Base-by-base conservation (phyloP, 2,329 filamentous ascomycete genomes). In the Sporothrix dimorphospora region DNA sequence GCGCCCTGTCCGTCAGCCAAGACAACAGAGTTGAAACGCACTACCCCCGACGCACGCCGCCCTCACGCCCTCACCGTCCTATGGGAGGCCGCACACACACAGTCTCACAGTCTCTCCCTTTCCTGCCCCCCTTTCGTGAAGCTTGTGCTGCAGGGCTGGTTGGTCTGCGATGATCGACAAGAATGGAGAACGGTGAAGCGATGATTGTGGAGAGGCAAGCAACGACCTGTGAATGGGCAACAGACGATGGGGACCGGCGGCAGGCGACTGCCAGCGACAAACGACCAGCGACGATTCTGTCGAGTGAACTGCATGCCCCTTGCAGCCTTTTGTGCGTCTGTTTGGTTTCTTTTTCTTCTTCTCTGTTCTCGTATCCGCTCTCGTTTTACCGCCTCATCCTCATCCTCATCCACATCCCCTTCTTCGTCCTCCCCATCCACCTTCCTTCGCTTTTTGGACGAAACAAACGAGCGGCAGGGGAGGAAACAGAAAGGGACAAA, bases 61-160 rank as follows among this genome's bases (percentile, higher is more conserved):
- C 14, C 24, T 34, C 59, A 8, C 7, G 16, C 9, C 14, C 24
- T 34, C 59, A 8, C n/a, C 21, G 24, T 49, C 63, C 38, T 47
- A 66, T 66, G 40, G 63, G 63, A 66, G 63, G 63, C 59, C 63
- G 63, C 42, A 49, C 16, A 47, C 24, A 38, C 34, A n/a, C 21
- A n/a, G 30, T 11, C 16, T 40, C 34, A 27, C 21, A 55, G 21
- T 1, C 24, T 19, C 38, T 40, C n/a, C 59, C 38, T 24, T 65
- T 40, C 55, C 11, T 14, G 11, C 34, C 8, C 9, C 38, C 59
- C 57, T 34, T 63, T 38, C 59, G 24, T 38, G 27, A 49, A 47
- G 59, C 61, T 34, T 66, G 61, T 49, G 21, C 16, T 49, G 63
- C 63, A 66, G 24, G 63, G 63, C 24, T 66, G 63, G 63, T 66